Conservation (phyloP, 768 basidiomycete species). For the Boletus bicolor region DNA sequence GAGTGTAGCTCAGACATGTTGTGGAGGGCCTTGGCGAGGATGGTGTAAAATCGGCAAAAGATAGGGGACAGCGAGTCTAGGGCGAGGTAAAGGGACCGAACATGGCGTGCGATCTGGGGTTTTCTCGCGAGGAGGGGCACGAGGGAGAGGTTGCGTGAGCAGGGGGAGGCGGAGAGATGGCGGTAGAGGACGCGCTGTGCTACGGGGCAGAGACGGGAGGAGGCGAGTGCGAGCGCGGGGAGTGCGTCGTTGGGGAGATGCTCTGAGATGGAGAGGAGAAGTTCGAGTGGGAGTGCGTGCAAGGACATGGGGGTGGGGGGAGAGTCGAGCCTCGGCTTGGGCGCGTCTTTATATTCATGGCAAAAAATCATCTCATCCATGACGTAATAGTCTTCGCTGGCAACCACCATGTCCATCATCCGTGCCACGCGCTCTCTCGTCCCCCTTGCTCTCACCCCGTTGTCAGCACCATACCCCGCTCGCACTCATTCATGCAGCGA, state of each 20-base stretch:
- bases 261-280: constrained; percentile 52
- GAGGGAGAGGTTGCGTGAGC: constrained; percentile 45
- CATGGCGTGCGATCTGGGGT: constrained; percentile 56
- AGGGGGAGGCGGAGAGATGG: constrained; percentile 44
- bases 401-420: constrained; percentile 5
- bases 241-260: constrained; percentile 38
- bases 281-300: constrained; percentile 54
- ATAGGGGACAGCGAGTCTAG: constrained; percentile 40
- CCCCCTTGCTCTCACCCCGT: too few species aligned
- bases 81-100: constrained; percentile 59
- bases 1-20: constrained; percentile 59
- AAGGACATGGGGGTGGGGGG: constrained; percentile 35
- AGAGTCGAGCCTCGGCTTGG: not conserved
- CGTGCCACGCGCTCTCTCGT: not conserved
- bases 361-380: not conserved
- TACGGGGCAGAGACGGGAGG: constrained; percentile 40
- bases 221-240: constrained; percentile 45
- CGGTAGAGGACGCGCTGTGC: constrained; percentile 66
- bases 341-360: not conserved
- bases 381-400: constrained; percentile 12
- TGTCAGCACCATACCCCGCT: constrained; percentile 54
- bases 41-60: constrained; percentile 46
- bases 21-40: constrained; percentile 51
- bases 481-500: constrained; percentile 62
- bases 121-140: constrained; percentile 54